Percentiles rank a stretch among this genome's conserved stretches.
phyloP scores from a whole-genome alignment of 805 yeast species.

The Lipomyces chichibuensis region DNA sequence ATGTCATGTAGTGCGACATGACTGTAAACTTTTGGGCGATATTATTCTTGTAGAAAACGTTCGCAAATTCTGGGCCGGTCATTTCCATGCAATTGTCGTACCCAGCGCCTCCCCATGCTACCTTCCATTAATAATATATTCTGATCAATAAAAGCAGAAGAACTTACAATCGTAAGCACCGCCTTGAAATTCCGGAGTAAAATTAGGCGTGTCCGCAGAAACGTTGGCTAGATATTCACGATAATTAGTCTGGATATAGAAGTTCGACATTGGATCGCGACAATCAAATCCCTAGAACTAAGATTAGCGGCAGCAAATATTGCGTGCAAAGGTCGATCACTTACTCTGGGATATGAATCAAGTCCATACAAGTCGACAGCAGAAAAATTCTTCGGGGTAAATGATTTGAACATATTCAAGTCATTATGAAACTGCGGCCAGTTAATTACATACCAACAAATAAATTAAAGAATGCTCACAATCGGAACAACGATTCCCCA shows the following conservation, averaged over 20 bases:
- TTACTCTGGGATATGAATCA: slow-evolving; percentile 20
- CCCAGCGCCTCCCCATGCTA: slow-evolving; percentile 28
- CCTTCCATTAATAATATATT: not conserved
- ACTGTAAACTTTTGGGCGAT: slow-evolving; percentile 27
- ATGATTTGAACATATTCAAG: slow-evolving; percentile 12
- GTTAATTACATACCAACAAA: not conserved
- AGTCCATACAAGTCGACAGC: slow-evolving; percentile 26
- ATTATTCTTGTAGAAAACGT: slow-evolving; percentile 18
- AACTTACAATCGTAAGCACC: slow-evolving; percentile 19
- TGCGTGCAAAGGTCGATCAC: not conserved
- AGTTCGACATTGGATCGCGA: not conserved
- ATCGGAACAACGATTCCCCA: slow-evolving; percentile 24
- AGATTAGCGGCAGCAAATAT: not conserved
- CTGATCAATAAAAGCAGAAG: not conserved
- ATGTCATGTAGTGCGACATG: slow-evolving; percentile 24
- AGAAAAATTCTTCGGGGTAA: slow-evolving; percentile 14
- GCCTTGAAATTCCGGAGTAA: slow-evolving; percentile 23
- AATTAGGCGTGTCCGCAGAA: slow-evolving; percentile 12
- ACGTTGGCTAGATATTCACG: slow-evolving; percentile 16
- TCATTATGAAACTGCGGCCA: slow-evolving; percentile 27
- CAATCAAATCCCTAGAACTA: slow-evolving; percentile 15
- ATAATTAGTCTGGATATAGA: slow-evolving; percentile 7
- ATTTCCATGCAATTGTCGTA: slow-evolving; percentile 20
- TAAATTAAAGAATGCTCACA: slow-evolving; percentile 4
- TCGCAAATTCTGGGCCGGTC: slow-evolving; percentile 18